Percentiles rank a stretch among this genome's conserved stretches.
Conservation (phyloP, 2,329 filamentous ascomycete species). For the Lomentospora prolificans region DNA sequence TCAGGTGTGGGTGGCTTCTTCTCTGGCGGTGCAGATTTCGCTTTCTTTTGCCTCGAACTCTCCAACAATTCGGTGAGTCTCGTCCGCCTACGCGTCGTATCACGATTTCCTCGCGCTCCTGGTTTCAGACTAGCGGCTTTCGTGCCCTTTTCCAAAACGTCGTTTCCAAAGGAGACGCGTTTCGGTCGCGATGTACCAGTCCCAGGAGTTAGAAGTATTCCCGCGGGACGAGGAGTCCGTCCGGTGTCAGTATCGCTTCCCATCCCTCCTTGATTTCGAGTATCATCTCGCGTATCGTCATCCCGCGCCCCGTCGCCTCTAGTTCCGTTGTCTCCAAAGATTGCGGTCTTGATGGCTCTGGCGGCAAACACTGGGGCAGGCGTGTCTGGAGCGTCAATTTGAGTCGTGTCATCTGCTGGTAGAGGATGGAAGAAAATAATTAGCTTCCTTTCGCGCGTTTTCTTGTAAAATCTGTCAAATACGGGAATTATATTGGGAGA, state of each 20-base stretch:
- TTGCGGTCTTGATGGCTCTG: constrained; percentile 51
- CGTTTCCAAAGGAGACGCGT: constrained; percentile 54
- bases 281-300: neutral
- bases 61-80: constrained; percentile 37
- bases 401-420: constrained; percentile 29
- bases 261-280: constrained; percentile 14
- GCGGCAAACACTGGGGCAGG: constrained; percentile 58
- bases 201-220: constrained; percentile 55
- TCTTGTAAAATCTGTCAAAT: too few relatives aligned
- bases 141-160: constrained; percentile 37
- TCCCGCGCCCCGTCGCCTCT: constrained; percentile 19
- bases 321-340: constrained; percentile 49
- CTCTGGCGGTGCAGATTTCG: constrained; percentile 1
- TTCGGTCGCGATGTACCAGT: constrained; percentile 51
- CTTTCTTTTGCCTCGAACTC: constrained; percentile 24
- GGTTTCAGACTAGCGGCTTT: constrained; percentile 4
- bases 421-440: too few relatives aligned
- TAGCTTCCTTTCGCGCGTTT: too few relatives aligned
- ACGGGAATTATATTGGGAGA: too few relatives aligned
- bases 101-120: constrained; percentile 15
- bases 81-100: constrained; percentile 21
- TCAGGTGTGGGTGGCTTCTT: constrained; percentile 11
- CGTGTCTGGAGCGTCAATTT: constrained; percentile 51
- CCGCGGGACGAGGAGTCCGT: constrained; percentile 31
- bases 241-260: constrained; percentile 15